Base-by-base conservation (phyloP, 2,329 filamentous ascomycete genomes). In the Trichothecium sympodiale region DNA sequence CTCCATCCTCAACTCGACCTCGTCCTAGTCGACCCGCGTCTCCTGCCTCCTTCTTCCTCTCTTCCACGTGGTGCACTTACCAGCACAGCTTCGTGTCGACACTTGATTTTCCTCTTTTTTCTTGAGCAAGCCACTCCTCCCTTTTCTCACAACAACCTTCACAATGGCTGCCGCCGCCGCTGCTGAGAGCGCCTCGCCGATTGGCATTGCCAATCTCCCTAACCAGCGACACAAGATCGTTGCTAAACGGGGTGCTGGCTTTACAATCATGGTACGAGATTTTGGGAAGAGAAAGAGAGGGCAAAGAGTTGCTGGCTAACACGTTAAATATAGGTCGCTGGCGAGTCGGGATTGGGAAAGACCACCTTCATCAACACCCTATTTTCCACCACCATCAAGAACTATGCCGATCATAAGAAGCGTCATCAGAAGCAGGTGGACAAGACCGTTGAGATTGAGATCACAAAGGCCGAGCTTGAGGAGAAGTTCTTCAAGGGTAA, bases 401-500 rank as follows among this genome's bases (percentile, higher is more conserved):
- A 96, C 77, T 98, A 98, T 64, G 91, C 91, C 75, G 91, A 98
- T 66, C 89, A 98, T 77, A 94, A 94, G 76, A 84, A 87, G 65
- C 85, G 91, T 58, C 91, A 98, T 66, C 85, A 91, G 68, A 98
- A 98, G 79, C 91, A 98, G 72, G 78, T 96, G 50, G 91, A 98
- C 71, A 96, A 96, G 77, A 98, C 91, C 9, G 91, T 98, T 47
- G 93, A 98, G 71, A 98, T 98, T 52, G 91, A 98, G 66, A 98
- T 98, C 60, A 98, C 91, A 62, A 98, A 98, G 77, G 91, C 91
- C 41, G 91, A 98, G 71, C 71, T 98, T 45, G 91, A 98, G 69
- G 91, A 98, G 81, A 98, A 98, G 73, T 98, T 98, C 75, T 98
- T 98, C 82, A 98, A 98, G 77, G 89, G 89, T 95, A 70, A 39